Evolutionary conservation across 2,329 filamentous ascomycete genomes (phyloP).

Genomic region (Blastomyces parvus): DNA sequence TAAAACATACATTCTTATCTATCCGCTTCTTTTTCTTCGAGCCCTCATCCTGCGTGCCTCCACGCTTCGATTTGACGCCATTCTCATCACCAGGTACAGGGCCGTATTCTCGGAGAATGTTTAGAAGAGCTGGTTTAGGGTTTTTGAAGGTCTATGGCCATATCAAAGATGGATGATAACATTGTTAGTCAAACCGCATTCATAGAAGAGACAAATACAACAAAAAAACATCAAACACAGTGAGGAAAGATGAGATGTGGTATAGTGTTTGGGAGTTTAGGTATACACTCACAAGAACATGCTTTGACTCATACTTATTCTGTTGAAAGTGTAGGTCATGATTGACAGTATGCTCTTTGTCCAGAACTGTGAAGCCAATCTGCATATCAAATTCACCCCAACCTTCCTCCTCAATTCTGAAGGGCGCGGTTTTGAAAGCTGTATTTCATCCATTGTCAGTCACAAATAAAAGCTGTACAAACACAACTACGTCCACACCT

Average conservation of each 20-base stretch:
- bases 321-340: slow-evolving; percentile 91
- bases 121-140: slow-evolving; percentile 75
- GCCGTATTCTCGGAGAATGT: slow-evolving; percentile 71
- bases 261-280: no score
- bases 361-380: slow-evolving; percentile 70
- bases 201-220: neutral
- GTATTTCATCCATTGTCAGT: slow-evolving; percentile 5
- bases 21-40: slow-evolving; percentile 69
- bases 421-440: slow-evolving; percentile 79
- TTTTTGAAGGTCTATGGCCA: slow-evolving; percentile 71
- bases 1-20: slow-evolving; percentile 46
- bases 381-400: slow-evolving; percentile 98
- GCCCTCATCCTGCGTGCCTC: slow-evolving; percentile 47
- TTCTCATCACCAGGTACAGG: slow-evolving; percentile 67
- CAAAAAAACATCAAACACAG: slow-evolving; percentile 1
- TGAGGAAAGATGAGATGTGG: neutral
- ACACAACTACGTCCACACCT: neutral
- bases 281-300: slow-evolving; percentile 54
- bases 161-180: neutral
- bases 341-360: slow-evolving; percentile 72
- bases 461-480: slow-evolving; percentile 2
- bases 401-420: slow-evolving; percentile 83
- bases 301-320: slow-evolving; percentile 70
- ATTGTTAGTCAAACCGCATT: slow-evolving; percentile 5
- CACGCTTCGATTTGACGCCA: slow-evolving; percentile 53